These are phyloP conservation scores for Tylopilus sp. DNA, from an alignment of 768 basidiomycete species.

Conservation along the genomic window DNA sequence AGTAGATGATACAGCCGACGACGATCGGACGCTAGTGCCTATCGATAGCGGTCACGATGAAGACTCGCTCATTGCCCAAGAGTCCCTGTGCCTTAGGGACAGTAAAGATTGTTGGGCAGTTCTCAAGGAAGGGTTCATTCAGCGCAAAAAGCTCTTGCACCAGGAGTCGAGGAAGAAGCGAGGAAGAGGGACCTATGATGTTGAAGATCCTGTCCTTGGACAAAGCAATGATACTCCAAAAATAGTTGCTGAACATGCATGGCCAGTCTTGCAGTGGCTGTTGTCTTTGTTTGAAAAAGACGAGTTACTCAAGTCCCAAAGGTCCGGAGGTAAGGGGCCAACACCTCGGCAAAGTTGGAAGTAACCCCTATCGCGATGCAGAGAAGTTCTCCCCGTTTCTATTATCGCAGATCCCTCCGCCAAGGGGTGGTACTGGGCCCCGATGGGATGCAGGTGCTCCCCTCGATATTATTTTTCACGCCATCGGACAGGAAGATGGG, in stretches of 20 bases:
- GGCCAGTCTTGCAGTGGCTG: slow-evolving; percentile 71
- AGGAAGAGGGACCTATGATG: slow-evolving; percentile 26
- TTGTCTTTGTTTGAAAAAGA: slow-evolving; percentile 67
- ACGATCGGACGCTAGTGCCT: background rate
- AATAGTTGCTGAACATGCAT: slow-evolving; percentile 58
- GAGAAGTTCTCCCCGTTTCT: slow-evolving; percentile 51
- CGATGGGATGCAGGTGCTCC: slow-evolving; percentile 56
- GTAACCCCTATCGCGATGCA: slow-evolving; percentile 18
- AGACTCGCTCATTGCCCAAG: slow-evolving; percentile 57
- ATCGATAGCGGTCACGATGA: slow-evolving; percentile 36
- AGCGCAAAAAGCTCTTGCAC: slow-evolving; percentile 27
- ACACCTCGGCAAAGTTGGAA: slow-evolving; percentile 2
- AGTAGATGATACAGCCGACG: slow-evolving; percentile 11
- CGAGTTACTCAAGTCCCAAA: slow-evolving; percentile 37
- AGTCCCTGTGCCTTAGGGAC: slow-evolving; percentile 50
- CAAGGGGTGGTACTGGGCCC: slow-evolving; percentile 42
- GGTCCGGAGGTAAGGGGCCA: slow-evolving; percentile 24
- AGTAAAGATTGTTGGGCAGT: slow-evolving; percentile 62
- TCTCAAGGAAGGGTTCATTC: slow-evolving; percentile 51
- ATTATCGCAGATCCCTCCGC: slow-evolving; percentile 55
- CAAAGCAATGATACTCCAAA: slow-evolving; percentile 14
- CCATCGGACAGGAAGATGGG: slow-evolving; percentile 32
- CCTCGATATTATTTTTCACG: slow-evolving; percentile 44
- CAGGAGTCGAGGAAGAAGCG: slow-evolving; percentile 31
- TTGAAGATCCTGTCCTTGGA: slow-evolving; percentile 25